These are phyloP conservation scores for Stagonosporopsis cucurbitacearum DNA, from an alignment of 2,329 filamentous ascomycete genomes.

Conservation along the genomic window DNA sequence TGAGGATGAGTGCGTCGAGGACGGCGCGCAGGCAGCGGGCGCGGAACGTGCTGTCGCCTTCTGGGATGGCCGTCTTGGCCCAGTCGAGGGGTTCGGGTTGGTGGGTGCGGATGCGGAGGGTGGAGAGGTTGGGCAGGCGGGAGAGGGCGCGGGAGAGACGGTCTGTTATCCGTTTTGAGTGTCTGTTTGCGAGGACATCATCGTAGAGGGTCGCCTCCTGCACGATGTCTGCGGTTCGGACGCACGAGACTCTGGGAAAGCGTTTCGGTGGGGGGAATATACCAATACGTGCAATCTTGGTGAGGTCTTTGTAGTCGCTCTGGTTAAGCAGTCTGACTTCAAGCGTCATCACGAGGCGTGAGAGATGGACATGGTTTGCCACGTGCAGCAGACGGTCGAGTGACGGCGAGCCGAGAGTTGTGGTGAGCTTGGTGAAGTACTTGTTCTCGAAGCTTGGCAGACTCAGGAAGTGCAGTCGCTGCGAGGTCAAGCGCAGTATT, in stretches of 20 bases:
- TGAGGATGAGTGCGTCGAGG: slow-evolving; percentile 29
- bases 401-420: slow-evolving; percentile 34
- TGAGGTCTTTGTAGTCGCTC: slow-evolving; percentile 30
- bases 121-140: slow-evolving; percentile 26
- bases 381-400: slow-evolving; percentile 30
- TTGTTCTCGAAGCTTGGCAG: slow-evolving; percentile 30
- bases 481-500: slow-evolving; percentile 34
- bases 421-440: slow-evolving; percentile 31
- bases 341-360: slow-evolving; percentile 26
- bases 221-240: slow-evolving; percentile 25
- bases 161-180: slow-evolving; percentile 26
- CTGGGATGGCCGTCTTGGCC: slow-evolving; percentile 14
- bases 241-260: slow-evolving; percentile 27
- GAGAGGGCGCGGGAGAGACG: slow-evolving; percentile 27
- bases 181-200: slow-evolving; percentile 23
- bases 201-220: slow-evolving; percentile 32
- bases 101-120: slow-evolving; percentile 28
- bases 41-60: slow-evolving; percentile 26
- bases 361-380: slow-evolving; percentile 25
- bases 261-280: slow-evolving; percentile 39
- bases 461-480: slow-evolving; percentile 29
- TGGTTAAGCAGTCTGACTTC: slow-evolving; percentile 35
- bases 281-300: slow-evolving; percentile 30
- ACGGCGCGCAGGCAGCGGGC: slow-evolving; percentile 32
- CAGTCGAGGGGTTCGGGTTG: slow-evolving; percentile 17